A percentile compares a stretch with the other conserved stretches of the same genome.
phyloP scores from a whole-genome alignment of 78 protist species.

The Dictyostelium discoideum region dicty_2.7 NC_007091.3:3350501-3351000 shows the following conservation, averaged over 20 bases:
- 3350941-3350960: background rate
- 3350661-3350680: conserved; percentile 48
- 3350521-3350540: background rate
- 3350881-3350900: conserved; percentile 19
- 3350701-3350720: background rate
- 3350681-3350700: background rate
- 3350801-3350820: background rate
- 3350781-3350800: background rate
- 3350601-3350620: conserved; percentile 58
- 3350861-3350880: conserved; percentile 17
- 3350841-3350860: conserved; percentile 14
- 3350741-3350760: background rate
- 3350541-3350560: background rate
- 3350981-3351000: background rate
- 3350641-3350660: conserved; percentile 51
- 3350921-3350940: background rate
- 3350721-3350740: background rate
- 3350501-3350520: background rate
- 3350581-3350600: conserved; percentile 47
- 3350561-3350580: too few species aligned
- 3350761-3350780: background rate
- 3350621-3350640: conserved; percentile 36
- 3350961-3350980: background rate
- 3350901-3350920: background rate
- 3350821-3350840: conserved; percentile 13